These are phyloP conservation scores for Breynia disticha DNA, from an alignment of 441 rosid genomes.

Conservation along the genomic window DNA sequence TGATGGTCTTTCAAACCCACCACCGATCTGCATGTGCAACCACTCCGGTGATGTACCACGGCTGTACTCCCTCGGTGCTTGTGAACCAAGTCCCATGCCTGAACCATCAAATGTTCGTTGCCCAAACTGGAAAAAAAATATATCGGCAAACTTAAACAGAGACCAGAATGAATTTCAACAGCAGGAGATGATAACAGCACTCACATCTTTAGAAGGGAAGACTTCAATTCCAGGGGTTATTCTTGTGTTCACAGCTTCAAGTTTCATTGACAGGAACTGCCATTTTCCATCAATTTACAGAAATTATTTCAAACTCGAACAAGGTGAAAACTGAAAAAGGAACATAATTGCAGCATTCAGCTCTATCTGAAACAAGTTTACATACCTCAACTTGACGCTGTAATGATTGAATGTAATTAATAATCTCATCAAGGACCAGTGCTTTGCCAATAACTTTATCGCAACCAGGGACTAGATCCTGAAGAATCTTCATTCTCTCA, in stretches of 20 bases:
- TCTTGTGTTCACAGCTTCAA: conserved; percentile 70
- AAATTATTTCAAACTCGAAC: conserved; percentile 4
- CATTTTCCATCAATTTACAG: conserved; percentile 14
- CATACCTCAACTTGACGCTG: conserved; percentile 79
- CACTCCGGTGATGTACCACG: conserved; percentile 69
- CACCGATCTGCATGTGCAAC: conserved; percentile 82
- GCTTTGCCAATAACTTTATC: conserved; percentile 91
- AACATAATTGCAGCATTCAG: neutral
- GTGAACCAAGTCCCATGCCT: conserved; percentile 48
- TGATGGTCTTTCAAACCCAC: conserved; percentile 58
- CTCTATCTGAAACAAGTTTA: conserved; percentile 4
- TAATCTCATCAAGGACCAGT: conserved; percentile 77
- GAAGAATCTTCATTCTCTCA: conserved; percentile 89
- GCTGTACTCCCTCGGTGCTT: conserved; percentile 48
- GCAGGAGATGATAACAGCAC: conserved; percentile 9
- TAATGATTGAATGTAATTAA: conserved; percentile 77
- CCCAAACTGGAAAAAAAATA: conserved; percentile 45
- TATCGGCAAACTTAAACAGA: too few species aligned
- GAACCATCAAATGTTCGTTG: conserved; percentile 50
- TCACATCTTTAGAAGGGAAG: conserved; percentile 65
- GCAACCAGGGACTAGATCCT: conserved; percentile 84
- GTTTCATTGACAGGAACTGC: conserved; percentile 93
- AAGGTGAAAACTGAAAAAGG: neutral
- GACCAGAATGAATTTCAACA: neutral
- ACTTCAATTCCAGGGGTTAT: conserved; percentile 47